Conservation (phyloP, 2,329 filamentous ascomycete species). For the Sphaerostilbella broomeana region DNA sequence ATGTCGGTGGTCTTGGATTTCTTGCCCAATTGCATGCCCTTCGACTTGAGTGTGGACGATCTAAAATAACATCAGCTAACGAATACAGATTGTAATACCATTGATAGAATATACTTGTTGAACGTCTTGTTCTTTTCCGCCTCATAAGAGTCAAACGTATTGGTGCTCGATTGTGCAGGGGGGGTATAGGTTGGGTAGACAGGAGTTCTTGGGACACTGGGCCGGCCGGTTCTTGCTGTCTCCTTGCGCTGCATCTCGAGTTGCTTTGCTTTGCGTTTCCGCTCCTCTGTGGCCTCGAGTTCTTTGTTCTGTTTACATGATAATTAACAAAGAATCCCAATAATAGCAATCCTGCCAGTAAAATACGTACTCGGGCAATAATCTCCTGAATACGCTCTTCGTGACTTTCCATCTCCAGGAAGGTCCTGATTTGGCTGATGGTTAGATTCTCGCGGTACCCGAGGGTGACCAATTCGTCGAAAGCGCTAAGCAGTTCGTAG, state of each 20-base stretch:
- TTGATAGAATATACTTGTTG: conserved; percentile 55
- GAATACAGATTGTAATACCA: conserved; percentile 5
- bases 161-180: conserved; percentile 64
- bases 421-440: conserved; percentile 96
- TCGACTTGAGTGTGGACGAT: conserved; percentile 69
- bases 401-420: conserved; percentile 98
- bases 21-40: conserved; percentile 98
- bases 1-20: conserved; percentile 97
- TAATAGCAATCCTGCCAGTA: too few relatives aligned
- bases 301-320: conserved; percentile 90
- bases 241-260: conserved; percentile 98
- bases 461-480: conserved; percentile 92
- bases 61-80: conserved; percentile 26
- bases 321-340: too few relatives aligned
- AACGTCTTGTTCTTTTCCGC: conserved; percentile 93
- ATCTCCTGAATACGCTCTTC: conserved; percentile 99
- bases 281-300: conserved; percentile 93
- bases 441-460: conserved; percentile 96
- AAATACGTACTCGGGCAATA: conserved; percentile 66
- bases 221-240: conserved; percentile 68
- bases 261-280: conserved; percentile 97
- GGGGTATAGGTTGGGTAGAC: conserved; percentile 86
- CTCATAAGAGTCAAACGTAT: conserved; percentile 90
- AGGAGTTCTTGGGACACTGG: conserved; percentile 63
- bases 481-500: conserved; percentile 91